Evolutionary conservation across 2,329 filamentous ascomycete genomes (phyloP), one percentile per base, ranked within the genome.

Genomic region (Fusarium robinianum): DNA sequence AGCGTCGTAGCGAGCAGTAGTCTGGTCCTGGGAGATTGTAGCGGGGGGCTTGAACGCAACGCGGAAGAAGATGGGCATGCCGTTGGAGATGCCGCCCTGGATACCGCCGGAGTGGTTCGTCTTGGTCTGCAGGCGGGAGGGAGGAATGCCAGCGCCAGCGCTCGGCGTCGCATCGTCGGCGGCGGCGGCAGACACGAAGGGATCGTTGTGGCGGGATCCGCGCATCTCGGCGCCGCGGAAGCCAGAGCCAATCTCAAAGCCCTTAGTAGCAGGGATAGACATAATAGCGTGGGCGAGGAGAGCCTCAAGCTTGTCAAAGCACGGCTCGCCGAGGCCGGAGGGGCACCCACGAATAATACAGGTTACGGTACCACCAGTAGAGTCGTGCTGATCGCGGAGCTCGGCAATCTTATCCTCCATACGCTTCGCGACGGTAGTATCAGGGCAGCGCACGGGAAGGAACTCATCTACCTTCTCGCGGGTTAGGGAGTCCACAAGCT

Each of bases 71-170:
- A 97, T 90, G 46, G 85, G 86, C 24, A 89, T 88, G 45, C 92
- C 94, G 69, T 97, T 97, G 36, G 87, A 86, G 70, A 97, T 97
- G 38, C 92, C 92, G 29, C 92, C 94, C 73, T 97, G 92, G 58
- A 97, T 89, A 53, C 92, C 94, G 9, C 92, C 92, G 3, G 87
- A 92, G 76, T 96, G 90, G 76, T 97, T 97, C 17, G 92, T 96
- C 74, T 87, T 88, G 42, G 92, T 96, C 7, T 84, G 48, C 18
- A 60, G 79, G 51, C 76, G 79, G 12, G 87, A 81, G 46, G 74
- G 72, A 19, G 73, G 69, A 11, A 77, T 67, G 19, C 75, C 75
- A 15, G 71, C 69, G 32, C n/a, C n/a, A n/a, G n/a, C 63, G 65
- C 16, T 67, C 63, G 9, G 70, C 70, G 11, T n/a, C n/a, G 74